phyloP scores from a whole-genome alignment of 805 yeast species.

The Candida montana region DNA sequence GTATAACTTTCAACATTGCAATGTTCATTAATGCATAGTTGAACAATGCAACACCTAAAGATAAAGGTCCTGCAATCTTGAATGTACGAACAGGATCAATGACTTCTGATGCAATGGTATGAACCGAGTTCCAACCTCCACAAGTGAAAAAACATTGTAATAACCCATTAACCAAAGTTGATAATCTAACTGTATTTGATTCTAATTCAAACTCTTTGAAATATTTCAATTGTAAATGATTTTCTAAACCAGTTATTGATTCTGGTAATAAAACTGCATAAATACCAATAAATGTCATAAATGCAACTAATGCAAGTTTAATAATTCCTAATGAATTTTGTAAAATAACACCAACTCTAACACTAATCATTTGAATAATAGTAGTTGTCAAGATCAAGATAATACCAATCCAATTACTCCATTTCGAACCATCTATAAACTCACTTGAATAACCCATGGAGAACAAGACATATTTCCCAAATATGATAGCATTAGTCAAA shows the following conservation, averaged over 20 bases:
- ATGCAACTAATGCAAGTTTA: conserved; percentile 47
- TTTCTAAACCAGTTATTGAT: conserved; percentile 41
- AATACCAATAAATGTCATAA: conserved; percentile 54
- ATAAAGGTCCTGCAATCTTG: conserved; percentile 55
- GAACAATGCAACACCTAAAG: conserved; percentile 41
- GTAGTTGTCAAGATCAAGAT: conserved; percentile 32
- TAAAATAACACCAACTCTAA: conserved; percentile 50
- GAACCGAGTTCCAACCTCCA: conserved; percentile 61
- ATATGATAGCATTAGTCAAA: conserved; percentile 50
- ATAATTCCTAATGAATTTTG: conserved; percentile 61
- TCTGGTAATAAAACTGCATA: conserved; percentile 44
- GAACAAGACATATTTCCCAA: conserved; percentile 54
- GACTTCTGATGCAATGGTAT: conserved; percentile 56
- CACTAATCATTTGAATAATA: conserved; percentile 52
- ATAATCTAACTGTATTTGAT: conserved; percentile 28
- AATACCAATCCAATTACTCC: conserved; percentile 38
- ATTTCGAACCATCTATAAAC: conserved; percentile 24
- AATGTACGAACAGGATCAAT: conserved; percentile 53
- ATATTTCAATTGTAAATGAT: conserved; percentile 23
- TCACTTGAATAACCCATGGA: conserved; percentile 38
- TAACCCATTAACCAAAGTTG: conserved; percentile 50
- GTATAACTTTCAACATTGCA: conserved; percentile 51
- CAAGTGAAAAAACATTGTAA: conserved; percentile 55
- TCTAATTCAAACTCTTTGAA: conserved; percentile 30
- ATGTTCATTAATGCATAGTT: conserved; percentile 49